phyloP scores from a whole-genome alignment of 108 stramenopile genomes.

The Skeletonema costatum region DNA sequence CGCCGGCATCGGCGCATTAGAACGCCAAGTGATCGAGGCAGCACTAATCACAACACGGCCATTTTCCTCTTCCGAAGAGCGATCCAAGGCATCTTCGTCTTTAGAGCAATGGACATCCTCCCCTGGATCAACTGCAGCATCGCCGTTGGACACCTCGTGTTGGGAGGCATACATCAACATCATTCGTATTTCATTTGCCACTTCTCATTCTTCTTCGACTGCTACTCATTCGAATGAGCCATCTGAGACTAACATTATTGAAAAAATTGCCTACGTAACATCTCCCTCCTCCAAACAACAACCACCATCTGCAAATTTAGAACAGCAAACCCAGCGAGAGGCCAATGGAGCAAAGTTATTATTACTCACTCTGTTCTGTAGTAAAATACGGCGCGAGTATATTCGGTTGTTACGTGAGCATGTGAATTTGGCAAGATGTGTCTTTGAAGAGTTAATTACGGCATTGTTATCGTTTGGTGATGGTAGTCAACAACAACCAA shows the following conservation, averaged over 20 bases:
- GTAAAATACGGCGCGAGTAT: slow-evolving; percentile 10
- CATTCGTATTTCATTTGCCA: background rate
- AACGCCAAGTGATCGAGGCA: slow-evolving; percentile 48
- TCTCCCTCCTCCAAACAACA: background rate
- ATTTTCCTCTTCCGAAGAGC: slow-evolving; percentile 32
- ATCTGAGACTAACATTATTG: background rate
- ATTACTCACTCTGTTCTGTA: slow-evolving; percentile 4
- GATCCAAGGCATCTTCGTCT: slow-evolving; percentile 47
- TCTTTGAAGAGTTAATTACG: slow-evolving; percentile 2
- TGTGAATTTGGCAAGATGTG: background rate
- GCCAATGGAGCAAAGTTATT: slow-evolving; percentile 12
- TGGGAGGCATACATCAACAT: slow-evolving; percentile 44
- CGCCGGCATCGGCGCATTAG: slow-evolving; percentile 14
- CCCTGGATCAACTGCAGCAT: background rate
- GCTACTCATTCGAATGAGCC: background rate
- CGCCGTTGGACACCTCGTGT: slow-evolving; percentile 20
- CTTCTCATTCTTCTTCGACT: background rate
- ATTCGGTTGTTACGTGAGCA: slow-evolving; percentile 4
- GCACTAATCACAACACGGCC: slow-evolving; percentile 45
- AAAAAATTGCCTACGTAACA: slow-evolving; percentile 3
- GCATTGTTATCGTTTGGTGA: slow-evolving; percentile 3
- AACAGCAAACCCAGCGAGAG: slow-evolving; percentile 7
- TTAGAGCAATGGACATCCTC: slow-evolving; percentile 47
- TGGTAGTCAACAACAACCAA: background rate
- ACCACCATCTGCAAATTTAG: background rate